phyloP scores from a whole-genome alignment of 371 early-diverging fungal genomes.

The Rhizomucor pusillus region DNA sequence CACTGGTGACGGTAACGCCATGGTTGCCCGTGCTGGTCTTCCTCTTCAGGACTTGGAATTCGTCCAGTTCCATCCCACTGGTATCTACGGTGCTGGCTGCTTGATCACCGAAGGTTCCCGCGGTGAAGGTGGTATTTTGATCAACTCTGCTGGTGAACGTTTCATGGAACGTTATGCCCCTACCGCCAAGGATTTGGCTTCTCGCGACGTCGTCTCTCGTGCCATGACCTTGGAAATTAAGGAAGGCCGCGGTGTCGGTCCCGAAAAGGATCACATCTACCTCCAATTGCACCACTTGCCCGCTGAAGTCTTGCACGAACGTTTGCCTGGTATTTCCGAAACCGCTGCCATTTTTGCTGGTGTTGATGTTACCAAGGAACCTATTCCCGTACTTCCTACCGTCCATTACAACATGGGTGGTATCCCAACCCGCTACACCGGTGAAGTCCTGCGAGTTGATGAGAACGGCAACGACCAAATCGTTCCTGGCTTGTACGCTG shows the following conservation, averaged over 20 bases:
- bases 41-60: slow-evolving; percentile 96
- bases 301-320: slow-evolving; percentile 87
- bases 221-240: slow-evolving; percentile 98
- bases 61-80: slow-evolving; percentile 98
- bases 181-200: slow-evolving; percentile 96
- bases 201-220: slow-evolving; percentile 97
- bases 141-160: slow-evolving; percentile 92
- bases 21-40: slow-evolving; percentile 88
- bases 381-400: slow-evolving; percentile 98
- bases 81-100: slow-evolving; percentile 97
- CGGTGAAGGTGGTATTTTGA: slow-evolving; percentile 95
- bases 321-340: slow-evolving; percentile 98
- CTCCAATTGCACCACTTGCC: slow-evolving; percentile 96
- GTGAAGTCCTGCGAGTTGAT: slow-evolving; percentile 84
- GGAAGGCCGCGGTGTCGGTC: slow-evolving; percentile 96
- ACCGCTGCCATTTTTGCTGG: slow-evolving; percentile 97
- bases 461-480: slow-evolving; percentile 75
- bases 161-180: slow-evolving; percentile 99
- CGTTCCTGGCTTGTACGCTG: slow-evolving; percentile 94
- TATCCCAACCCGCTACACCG: slow-evolving; percentile 96
- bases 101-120: slow-evolving; percentile 97
- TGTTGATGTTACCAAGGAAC: slow-evolving; percentile 98
- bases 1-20: slow-evolving; percentile 98
- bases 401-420: slow-evolving; percentile 99
- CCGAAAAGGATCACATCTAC: slow-evolving; percentile 95